Percentiles rank a stretch among this genome's conserved stretches.
Evolutionary conservation across 2,329 filamentous ascomycete species (phyloP).

Genomic region (Biscogniauxia marginata): DNA sequence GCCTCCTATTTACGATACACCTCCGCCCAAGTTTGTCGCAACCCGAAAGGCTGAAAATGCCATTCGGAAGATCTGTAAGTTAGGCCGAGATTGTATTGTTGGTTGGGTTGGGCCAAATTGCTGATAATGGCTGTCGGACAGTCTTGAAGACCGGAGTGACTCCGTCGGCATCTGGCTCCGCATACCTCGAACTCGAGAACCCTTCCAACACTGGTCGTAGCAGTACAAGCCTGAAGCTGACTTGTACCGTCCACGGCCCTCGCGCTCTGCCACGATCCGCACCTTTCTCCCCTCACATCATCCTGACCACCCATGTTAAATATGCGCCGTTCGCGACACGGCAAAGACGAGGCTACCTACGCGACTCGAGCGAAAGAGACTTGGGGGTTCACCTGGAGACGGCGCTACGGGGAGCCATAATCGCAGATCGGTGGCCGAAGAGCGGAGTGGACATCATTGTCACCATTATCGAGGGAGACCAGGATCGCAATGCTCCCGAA

Average conservation of each 20-base stretch:
- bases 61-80: conserved; percentile 83
- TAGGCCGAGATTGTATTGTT: neutral
- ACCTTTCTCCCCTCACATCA: conserved; percentile 87
- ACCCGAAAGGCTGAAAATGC: conserved; percentile 64
- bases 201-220: conserved; percentile 42
- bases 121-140: conserved; percentile 37
- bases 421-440: conserved; percentile 97
- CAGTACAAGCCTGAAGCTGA: conserved; percentile 78
- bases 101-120: neutral
- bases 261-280: conserved; percentile 86
- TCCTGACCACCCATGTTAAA: conserved; percentile 91
- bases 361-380: conserved; percentile 84
- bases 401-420: conserved; percentile 82
- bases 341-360: conserved; percentile 77
- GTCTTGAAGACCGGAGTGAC: conserved; percentile 90
- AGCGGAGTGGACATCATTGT: conserved; percentile 94
- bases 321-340: conserved; percentile 92
- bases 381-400: conserved; percentile 89
- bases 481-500: conserved; percentile 59
- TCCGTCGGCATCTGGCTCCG: conserved; percentile 89
- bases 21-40: conserved; percentile 45
- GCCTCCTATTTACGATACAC: conserved; percentile 67
- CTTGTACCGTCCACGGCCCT: conserved; percentile 90
- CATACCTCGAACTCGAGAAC: conserved; percentile 71
- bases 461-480: conserved; percentile 89